Evolutionary conservation across 129 eudicot species (phyloP), one percentile per base, ranked within the genome.

Genomic region (Scalesia atractyloides): DNA sequence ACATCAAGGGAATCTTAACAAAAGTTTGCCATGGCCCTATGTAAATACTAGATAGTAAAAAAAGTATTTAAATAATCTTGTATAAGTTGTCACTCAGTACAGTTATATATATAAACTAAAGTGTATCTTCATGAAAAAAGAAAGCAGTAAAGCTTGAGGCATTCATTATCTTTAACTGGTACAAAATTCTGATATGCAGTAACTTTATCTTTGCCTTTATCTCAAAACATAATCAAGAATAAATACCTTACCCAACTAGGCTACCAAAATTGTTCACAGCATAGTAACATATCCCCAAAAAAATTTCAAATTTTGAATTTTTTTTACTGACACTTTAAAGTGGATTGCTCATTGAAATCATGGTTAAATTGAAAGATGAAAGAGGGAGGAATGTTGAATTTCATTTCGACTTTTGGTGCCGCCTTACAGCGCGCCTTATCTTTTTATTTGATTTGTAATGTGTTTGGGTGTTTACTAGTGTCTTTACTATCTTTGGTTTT

Each of bases 1-100:
- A 64, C 73, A 71, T 64, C 73, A 33, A 76, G 72, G 77, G 82
- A 70, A 78, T 78, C 82, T 70, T 71, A 20, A 52, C 63, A 26
- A 77, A 70, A 37, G 44, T 70, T 77, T 77, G 72, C 72, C 72
- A 75, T 70, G 36, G 37, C 26, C 57, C 78, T 63, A 39, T 62
- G 34, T 34, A 36, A 61, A 14, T 65, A 53, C 15, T 22, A 66
- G 20, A 66, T 76, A n/a, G 50, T 62, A 69, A 62, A 11, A 50
- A 60, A 15, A 20, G 36, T 50, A 64, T 60, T 24, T 61, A 61
- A 12, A 26, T 30, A 30, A 30, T 14, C n/a, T 30, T 30, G 66
- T 60, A 6, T 60, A 60, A 12, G 12, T 58, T 57, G 37, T 24
- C 14, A 68, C 13, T 68, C 19, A 68, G 3, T 18, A 19, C 5